A percentile compares a stretch with the other conserved stretches of the same genome.
phyloP scores from a whole-genome alignment of 768 basidiomycete genomes.

The Terana coerulea region DNA sequence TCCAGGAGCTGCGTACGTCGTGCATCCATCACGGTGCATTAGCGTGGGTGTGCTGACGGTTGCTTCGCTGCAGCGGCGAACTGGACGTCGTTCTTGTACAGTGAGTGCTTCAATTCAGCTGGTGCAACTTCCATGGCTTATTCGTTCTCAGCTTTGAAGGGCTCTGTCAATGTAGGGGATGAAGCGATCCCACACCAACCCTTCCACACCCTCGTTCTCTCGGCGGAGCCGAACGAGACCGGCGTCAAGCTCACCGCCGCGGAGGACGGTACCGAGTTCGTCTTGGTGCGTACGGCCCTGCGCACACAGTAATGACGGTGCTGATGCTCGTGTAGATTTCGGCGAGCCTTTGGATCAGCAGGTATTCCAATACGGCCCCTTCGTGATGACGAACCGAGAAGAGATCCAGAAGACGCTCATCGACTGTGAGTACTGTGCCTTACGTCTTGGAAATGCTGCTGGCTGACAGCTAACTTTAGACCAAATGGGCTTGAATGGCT shows the following conservation, averaged over 20 bases:
- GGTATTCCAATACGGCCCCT: conserved; percentile 84
- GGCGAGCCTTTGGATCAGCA: conserved; percentile 88
- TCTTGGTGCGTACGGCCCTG: conserved; percentile 48
- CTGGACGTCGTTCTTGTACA: conserved; percentile 89
- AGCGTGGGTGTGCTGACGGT: conserved; percentile 1
- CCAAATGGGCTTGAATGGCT: conserved; percentile 76
- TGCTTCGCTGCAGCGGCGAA: conserved; percentile 52
- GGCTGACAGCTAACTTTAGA: conserved; percentile 37
- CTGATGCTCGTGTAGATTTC: conserved; percentile 43
- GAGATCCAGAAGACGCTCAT: conserved; percentile 80
- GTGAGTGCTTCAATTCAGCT: conserved; percentile 52
- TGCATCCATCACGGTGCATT: too few relatives aligned
- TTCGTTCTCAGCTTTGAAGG: conserved; percentile 55
- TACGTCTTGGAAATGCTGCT: neutral
- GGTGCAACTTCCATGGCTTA: too few relatives aligned
- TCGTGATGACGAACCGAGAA: conserved; percentile 78
- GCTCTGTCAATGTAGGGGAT: conserved; percentile 58
- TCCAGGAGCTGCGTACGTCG: conserved; percentile 76
- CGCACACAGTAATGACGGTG: neutral
- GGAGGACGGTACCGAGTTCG: conserved; percentile 64
- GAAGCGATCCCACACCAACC: conserved; percentile 42
- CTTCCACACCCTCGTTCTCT: conserved; percentile 85
- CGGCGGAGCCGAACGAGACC: conserved; percentile 49
- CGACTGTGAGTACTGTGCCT: conserved; percentile 57
- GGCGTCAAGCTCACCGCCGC: conserved; percentile 65